These are phyloP conservation scores for Nicotiana paniculata DNA, from an alignment of 257 asterid species.

Conservation along the genomic window DNA sequence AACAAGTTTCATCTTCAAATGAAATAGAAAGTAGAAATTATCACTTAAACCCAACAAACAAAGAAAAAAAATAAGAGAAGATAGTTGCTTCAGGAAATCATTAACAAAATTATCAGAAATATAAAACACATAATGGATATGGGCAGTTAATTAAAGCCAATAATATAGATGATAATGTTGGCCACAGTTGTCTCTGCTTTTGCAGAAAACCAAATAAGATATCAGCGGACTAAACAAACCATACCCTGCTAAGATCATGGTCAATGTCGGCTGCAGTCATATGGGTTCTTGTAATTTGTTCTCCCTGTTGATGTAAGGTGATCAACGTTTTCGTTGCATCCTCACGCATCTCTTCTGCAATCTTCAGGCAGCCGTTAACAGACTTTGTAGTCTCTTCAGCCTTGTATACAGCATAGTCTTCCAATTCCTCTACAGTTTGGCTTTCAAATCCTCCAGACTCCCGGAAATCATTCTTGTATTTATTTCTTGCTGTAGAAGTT, in stretches of 20 bases:
- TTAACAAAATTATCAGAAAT: background rate
- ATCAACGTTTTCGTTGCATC: slow-evolving; percentile 80
- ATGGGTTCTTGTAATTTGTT: slow-evolving; percentile 82
- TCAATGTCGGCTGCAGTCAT: slow-evolving; percentile 81
- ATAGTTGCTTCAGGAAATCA: background rate
- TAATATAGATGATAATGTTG: background rate
- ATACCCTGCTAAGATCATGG: slow-evolving; percentile 88
- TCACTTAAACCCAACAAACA: background rate
- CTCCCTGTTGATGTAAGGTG: slow-evolving; percentile 92
- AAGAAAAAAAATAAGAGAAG: background rate
- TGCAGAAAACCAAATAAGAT: background rate
- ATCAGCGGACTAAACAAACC: slow-evolving; percentile 9
- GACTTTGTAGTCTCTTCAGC: slow-evolving; percentile 79
- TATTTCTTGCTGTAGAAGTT: slow-evolving; percentile 42
- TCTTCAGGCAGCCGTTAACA: slow-evolving; percentile 68
- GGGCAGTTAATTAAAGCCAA: background rate
- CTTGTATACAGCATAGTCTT: slow-evolving; percentile 60
- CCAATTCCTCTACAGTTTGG: slow-evolving; percentile 70
- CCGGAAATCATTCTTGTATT: slow-evolving; percentile 59
- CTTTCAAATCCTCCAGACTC: slow-evolving; percentile 75
- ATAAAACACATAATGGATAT: background rate
- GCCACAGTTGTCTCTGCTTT: background rate
- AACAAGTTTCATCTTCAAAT: background rate
- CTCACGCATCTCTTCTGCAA: slow-evolving; percentile 90
- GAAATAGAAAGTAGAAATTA: background rate